These are phyloP conservation scores for Boletus rubroflammeus DNA, from an alignment of 768 basidiomycete species.

Conservation along the genomic window DNA sequence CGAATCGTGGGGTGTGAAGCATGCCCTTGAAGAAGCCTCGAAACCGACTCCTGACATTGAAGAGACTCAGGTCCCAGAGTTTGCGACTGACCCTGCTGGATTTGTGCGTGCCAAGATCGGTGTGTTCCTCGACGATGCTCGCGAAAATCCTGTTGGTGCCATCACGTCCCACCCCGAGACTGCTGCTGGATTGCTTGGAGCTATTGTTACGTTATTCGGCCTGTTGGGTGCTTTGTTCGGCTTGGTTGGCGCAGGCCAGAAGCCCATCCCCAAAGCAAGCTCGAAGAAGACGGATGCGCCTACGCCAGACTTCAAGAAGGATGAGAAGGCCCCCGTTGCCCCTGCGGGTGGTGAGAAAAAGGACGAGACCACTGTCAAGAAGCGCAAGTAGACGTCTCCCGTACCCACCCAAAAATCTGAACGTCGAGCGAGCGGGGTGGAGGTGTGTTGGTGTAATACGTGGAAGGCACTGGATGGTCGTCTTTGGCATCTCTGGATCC, in stretches of 20 bases:
- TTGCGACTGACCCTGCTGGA: conserved; percentile 71
- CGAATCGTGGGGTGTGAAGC: conserved; percentile 93
- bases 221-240: conserved; percentile 81
- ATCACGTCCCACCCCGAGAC: conserved; percentile 89
- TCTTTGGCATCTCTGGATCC: neutral
- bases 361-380: conserved; percentile 66
- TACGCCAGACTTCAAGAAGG: conserved; percentile 63
- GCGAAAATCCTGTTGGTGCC: conserved; percentile 72
- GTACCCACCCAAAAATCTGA: conserved; percentile 6
- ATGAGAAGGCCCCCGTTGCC: conserved; percentile 62
- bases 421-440: neutral
- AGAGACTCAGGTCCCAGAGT: conserved; percentile 41
- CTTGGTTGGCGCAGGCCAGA: conserved; percentile 68
- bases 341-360: conserved; percentile 73
- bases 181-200: conserved; percentile 70
- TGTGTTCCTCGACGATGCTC: conserved; percentile 75
- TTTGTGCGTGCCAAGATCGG: conserved; percentile 78
- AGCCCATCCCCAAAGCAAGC: conserved; percentile 63
- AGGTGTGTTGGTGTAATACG: conserved; percentile 4
- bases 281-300: conserved; percentile 75
- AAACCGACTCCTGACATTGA: conserved; percentile 47
- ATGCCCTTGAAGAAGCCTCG: conserved; percentile 64
- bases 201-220: conserved; percentile 75
- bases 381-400: conserved; percentile 53
- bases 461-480: conserved; percentile 12